A percentile compares a stretch with the other conserved stretches of the same genome.
phyloP scores from a whole-genome alignment of 306 rosid species.

The Boehmeria nivea region DNA sequence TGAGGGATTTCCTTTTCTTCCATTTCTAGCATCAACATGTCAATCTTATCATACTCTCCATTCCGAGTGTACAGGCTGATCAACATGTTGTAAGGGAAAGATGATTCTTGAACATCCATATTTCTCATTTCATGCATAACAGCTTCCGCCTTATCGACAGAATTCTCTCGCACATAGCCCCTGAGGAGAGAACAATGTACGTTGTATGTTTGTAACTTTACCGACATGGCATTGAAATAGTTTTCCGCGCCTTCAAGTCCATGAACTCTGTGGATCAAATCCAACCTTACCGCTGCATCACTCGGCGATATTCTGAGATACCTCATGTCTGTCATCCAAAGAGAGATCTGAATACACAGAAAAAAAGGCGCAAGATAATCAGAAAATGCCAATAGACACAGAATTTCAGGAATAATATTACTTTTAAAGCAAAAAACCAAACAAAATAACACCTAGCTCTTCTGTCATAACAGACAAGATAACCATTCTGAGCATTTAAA shows the following conservation, averaged over 20 bases:
- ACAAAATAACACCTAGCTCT: no score
- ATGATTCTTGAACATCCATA: conserved; percentile 14
- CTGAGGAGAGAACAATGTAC: conserved; percentile 30
- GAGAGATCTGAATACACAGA: conserved; percentile 25
- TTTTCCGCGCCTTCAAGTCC: conserved; percentile 31
- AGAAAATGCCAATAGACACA: not conserved
- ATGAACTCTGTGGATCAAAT: conserved; percentile 26
- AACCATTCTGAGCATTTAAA: no score
- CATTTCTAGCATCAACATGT: conserved; percentile 32
- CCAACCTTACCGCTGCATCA: conserved; percentile 31
- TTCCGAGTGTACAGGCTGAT: conserved; percentile 33
- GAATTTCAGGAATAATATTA: not conserved
- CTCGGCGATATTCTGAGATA: conserved; percentile 24
- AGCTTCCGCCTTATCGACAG: conserved; percentile 30
- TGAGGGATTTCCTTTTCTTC: conserved; percentile 21
- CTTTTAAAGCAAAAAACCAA: not conserved
- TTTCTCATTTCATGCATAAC: conserved; percentile 27
- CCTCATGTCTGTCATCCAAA: conserved; percentile 34
- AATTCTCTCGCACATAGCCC: conserved; percentile 22
- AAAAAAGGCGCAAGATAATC: not conserved
- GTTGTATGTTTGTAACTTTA: conserved; percentile 8
- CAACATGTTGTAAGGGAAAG: conserved; percentile 32
- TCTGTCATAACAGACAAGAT: no score
- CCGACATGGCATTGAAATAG: conserved; percentile 29
- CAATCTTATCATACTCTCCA: conserved; percentile 31